A percentile compares a stretch with the other conserved stretches of the same genome.
These are phyloP conservation scores for Penicillium sp. DNA, from an alignment of 2,329 filamentous ascomycete species.

Conservation along the genomic window DNA sequence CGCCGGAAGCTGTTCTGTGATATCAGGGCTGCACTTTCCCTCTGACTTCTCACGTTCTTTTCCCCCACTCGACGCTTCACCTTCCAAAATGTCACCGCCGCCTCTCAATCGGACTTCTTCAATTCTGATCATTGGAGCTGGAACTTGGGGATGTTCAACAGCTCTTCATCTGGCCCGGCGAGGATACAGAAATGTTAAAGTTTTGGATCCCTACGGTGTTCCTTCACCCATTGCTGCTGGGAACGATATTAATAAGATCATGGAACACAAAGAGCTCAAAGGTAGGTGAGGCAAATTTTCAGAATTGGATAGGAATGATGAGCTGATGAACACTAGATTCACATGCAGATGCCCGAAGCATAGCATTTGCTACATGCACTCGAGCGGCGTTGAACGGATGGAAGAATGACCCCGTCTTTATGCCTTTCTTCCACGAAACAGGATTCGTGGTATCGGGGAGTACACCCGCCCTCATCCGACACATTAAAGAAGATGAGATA, in stretches of 20 bases:
- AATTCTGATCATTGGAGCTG: conserved; percentile 49
- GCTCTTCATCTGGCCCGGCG: conserved; percentile 52
- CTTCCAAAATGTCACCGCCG: conserved; percentile 1
- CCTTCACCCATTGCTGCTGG: conserved; percentile 50
- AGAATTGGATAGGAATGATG: background rate
- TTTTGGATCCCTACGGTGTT: conserved; percentile 48
- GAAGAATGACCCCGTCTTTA: conserved; percentile 46
- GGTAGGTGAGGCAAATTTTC: conserved; percentile 21
- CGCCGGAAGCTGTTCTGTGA: background rate
- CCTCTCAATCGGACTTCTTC: conserved; percentile 9
- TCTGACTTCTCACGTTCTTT: background rate
- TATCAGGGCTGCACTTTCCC: background rate
- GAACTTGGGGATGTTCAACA: conserved; percentile 54
- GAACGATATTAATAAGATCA: conserved; percentile 54
- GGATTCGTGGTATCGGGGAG: conserved; percentile 44
- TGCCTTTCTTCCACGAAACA: conserved; percentile 47
- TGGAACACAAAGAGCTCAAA: conserved; percentile 37
- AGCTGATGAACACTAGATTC: conserved; percentile 6
- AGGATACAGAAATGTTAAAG: conserved; percentile 50
- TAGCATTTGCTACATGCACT: conserved; percentile 24
- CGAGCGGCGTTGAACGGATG: conserved; percentile 40
- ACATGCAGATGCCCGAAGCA: conserved; percentile 15
- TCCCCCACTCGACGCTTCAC: background rate
- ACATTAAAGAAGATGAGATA: conserved; percentile 38
- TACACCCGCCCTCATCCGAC: conserved; percentile 38